A percentile compares a stretch with the other conserved stretches of the same genome.
These are phyloP conservation scores for Liquidambar formosana DNA, from an alignment of 164 flowering plant species.

Conservation along the genomic window DNA sequence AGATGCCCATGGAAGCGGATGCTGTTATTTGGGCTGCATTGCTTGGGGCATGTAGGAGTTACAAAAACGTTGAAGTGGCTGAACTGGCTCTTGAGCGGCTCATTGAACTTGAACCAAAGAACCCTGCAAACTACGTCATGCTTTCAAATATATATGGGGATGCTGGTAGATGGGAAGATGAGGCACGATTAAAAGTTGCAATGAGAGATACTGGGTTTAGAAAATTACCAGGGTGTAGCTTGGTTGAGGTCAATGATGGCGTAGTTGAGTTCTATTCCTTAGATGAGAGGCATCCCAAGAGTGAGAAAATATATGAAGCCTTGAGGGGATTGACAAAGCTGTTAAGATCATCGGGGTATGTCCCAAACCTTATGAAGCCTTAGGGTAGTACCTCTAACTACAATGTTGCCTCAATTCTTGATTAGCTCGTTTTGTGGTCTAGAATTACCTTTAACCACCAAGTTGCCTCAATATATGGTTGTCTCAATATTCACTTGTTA, in stretches of 20 bases:
- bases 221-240: conserved; percentile 69
- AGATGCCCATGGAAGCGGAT: conserved; percentile 75
- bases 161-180: conserved; percentile 52
- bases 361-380: conserved; percentile 21
- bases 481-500: too few species aligned
- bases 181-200: conserved; percentile 54
- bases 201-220: conserved; percentile 49
- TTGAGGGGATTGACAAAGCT: conserved; percentile 43
- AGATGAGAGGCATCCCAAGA: conserved; percentile 59
- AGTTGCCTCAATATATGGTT: too few species aligned
- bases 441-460: too few species aligned
- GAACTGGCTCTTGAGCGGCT: conserved; percentile 55
- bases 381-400: conserved; percentile 2
- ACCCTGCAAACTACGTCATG: conserved; percentile 62
- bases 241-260: conserved; percentile 51
- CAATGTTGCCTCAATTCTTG: too few species aligned
- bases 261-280: conserved; percentile 54
- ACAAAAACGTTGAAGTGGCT: conserved; percentile 55
- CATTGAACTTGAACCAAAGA: conserved; percentile 55
- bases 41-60: conserved; percentile 61
- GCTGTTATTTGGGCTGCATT: conserved; percentile 68
- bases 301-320: conserved; percentile 43
- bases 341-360: conserved; percentile 37
- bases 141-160: conserved; percentile 67
- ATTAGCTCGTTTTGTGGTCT: too few species aligned